These are phyloP conservation scores for Ascochyta fabae DNA, from an alignment of 2,329 filamentous ascomycete species.

Conservation along the genomic window DNA sequence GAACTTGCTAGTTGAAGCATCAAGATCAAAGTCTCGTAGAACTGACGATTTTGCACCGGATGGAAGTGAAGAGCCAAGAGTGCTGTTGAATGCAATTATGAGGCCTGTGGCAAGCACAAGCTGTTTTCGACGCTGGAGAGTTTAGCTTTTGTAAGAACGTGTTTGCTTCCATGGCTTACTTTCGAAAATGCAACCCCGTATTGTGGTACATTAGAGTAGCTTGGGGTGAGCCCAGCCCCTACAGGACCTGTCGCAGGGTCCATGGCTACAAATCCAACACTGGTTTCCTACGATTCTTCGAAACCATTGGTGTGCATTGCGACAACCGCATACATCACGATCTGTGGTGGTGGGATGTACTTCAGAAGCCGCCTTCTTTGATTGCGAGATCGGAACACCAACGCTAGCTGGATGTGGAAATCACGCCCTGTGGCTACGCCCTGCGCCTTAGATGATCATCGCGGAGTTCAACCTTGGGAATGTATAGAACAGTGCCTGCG, in stretches of 20 bases:
- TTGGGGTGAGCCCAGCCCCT: not conserved
- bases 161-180: not conserved
- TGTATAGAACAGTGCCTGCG: too few relatives aligned
- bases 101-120: constrained; percentile 18
- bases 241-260: not conserved
- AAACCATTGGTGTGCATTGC: not conserved
- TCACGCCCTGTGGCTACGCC: constrained; percentile 3
- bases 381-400: constrained; percentile 5
- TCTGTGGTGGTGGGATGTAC: not conserved
- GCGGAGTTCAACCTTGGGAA: too few relatives aligned
- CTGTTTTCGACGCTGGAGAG: not conserved
- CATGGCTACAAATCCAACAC: not conserved
- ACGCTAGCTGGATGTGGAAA: not conserved
- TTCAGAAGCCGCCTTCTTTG: not conserved
- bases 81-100: constrained; percentile 17
- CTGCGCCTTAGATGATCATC: not conserved
- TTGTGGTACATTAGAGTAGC: constrained; percentile 1
- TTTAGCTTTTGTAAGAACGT: not conserved
- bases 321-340: too few relatives aligned
- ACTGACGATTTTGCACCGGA: constrained; percentile 66
- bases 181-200: constrained; percentile 6
- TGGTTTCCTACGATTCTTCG: not conserved
- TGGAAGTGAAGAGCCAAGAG: constrained; percentile 56
- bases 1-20: constrained; percentile 44
- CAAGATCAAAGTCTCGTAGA: constrained; percentile 60